These are phyloP conservation scores for Heliamphora pulchella DNA, from an alignment of 179 eudicot genomes.

Conservation along the genomic window DNA sequence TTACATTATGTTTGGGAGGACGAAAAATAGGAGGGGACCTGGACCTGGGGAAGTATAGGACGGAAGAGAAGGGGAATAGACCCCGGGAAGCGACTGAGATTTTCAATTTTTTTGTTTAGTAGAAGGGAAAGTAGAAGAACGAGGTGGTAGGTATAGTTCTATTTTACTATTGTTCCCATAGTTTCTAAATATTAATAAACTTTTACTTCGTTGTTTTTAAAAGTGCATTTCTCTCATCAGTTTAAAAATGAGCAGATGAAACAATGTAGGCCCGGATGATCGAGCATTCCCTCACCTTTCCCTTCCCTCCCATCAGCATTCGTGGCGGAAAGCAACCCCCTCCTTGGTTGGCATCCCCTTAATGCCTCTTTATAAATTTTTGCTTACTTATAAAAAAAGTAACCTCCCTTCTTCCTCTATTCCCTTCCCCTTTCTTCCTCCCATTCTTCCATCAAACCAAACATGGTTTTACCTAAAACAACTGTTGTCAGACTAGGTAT, in stretches of 20 bases:
- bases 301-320: too few relatives aligned
- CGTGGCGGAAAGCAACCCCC: too few relatives aligned
- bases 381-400: neutral
- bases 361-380: too few relatives aligned
- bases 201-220: too few relatives aligned
- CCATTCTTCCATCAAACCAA: too few relatives aligned
- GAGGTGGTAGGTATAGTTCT: neutral
- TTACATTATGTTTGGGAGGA: neutral
- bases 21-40: neutral
- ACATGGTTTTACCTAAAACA: too few relatives aligned
- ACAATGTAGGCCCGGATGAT: neutral
- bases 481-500: too few relatives aligned
- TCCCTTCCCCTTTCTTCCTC: neutral
- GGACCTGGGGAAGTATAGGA: neutral
- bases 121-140: neutral
- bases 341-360: too few relatives aligned
- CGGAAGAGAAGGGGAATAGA: neutral
- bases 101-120: neutral
- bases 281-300: neutral
- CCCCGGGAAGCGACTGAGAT: neutral
- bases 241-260: neutral
- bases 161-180: neutral
- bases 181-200: neutral
- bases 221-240: neutral
- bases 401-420: neutral